Percentiles rank a stretch among this genome's conserved stretches.
Evolutionary conservation across 768 basidiomycete genomes (phyloP).

Genomic region (Russula olivacea): DNA sequence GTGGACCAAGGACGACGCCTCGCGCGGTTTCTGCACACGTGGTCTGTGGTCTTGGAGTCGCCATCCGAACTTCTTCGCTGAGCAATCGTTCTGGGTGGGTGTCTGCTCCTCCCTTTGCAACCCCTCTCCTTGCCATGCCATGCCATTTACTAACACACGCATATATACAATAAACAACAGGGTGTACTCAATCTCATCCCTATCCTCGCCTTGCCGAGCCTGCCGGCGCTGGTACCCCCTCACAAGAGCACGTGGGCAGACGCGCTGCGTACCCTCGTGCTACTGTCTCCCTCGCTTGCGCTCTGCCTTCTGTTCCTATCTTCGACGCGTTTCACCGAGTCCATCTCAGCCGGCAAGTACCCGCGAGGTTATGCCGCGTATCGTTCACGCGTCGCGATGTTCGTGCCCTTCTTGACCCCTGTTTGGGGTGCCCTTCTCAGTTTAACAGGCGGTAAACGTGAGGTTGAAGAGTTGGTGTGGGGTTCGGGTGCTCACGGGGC

Average conservation of each 20-base stretch:
- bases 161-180: slow-evolving; percentile 38
- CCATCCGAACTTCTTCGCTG: slow-evolving; percentile 91
- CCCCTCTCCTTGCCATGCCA: no score
- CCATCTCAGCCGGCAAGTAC: slow-evolving; percentile 72
- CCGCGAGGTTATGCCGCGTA: slow-evolving; percentile 65
- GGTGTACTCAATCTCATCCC: slow-evolving; percentile 66
- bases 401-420: slow-evolving; percentile 46
- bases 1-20: slow-evolving; percentile 60
- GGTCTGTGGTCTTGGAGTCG: slow-evolving; percentile 85
- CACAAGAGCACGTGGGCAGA: slow-evolving; percentile 25
- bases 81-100: slow-evolving; percentile 77
- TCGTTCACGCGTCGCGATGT: slow-evolving; percentile 76
- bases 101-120: neutral
- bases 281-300: slow-evolving; percentile 50
- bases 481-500: slow-evolving; percentile 30
- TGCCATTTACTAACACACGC: neutral
- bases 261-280: slow-evolving; percentile 31
- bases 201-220: slow-evolving; percentile 40
- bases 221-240: slow-evolving; percentile 18
- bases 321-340: slow-evolving; percentile 77
- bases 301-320: slow-evolving; percentile 69
- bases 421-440: slow-evolving; percentile 40
- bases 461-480: slow-evolving; percentile 41
- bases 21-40: slow-evolving; percentile 77
- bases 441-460: slow-evolving; percentile 35